Evolutionary conservation across 345 rosid genomes (phyloP).

Genomic region (Eucalyptus brandiana): DNA sequence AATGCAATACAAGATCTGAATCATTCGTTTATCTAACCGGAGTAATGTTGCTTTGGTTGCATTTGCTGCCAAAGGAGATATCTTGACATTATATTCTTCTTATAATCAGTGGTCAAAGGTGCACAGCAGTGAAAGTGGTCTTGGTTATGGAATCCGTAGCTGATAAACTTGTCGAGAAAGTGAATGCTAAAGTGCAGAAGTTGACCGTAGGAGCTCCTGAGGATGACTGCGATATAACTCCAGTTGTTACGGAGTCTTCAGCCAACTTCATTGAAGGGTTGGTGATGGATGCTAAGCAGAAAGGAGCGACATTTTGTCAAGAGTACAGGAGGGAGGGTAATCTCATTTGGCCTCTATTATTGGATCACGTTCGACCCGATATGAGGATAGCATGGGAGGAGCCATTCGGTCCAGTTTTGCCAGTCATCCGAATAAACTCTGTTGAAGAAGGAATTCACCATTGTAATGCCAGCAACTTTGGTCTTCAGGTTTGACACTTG

Average conservation of each 20-base stretch:
- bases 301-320: conserved; percentile 92
- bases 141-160: conserved; percentile 89
- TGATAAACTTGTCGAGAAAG: conserved; percentile 63
- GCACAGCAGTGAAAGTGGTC: conserved; percentile 94
- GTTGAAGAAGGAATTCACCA: conserved; percentile 96
- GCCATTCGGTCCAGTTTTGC: conserved; percentile 92
- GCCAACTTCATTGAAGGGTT: conserved; percentile 96
- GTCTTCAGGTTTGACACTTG: conserved; percentile 54
- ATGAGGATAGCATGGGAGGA: conserved; percentile 99
- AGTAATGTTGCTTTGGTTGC: background rate
- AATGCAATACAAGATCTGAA: background rate
- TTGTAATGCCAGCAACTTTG: conserved; percentile 98
- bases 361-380: conserved; percentile 84
- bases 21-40: background rate
- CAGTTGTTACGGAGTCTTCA: conserved; percentile 89
- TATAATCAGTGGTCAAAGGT: conserved; percentile 76
- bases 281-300: conserved; percentile 84
- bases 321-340: conserved; percentile 84
- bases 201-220: conserved; percentile 81
- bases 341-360: conserved; percentile 92
- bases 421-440: conserved; percentile 66
- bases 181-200: conserved; percentile 72
- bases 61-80: background rate
- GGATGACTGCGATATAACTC: conserved; percentile 83
- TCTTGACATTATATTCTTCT: background rate